Evolutionary conservation across 305 asterid species (phyloP).

Genomic region (Fraxinus greggii): DNA sequence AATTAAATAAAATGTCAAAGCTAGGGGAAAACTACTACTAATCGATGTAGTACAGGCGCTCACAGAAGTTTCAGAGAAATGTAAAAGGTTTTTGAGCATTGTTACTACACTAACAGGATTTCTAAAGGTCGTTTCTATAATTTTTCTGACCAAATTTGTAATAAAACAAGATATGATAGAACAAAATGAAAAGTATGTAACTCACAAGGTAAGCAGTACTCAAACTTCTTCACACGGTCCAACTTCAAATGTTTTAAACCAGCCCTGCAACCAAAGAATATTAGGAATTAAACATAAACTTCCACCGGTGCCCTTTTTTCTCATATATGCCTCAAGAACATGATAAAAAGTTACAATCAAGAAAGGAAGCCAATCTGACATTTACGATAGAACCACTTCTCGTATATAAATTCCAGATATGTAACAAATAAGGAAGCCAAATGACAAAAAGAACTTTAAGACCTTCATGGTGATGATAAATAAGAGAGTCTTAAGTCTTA

Average conservation of each 20-base stretch:
- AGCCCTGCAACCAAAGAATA: conserved; percentile 55
- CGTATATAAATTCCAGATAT: neutral
- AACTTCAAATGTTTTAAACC: conserved; percentile 76
- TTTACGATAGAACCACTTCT: neutral
- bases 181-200: conserved; percentile 19
- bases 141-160: neutral
- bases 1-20: neutral
- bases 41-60: neutral
- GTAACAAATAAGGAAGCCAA: neutral
- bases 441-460: neutral
- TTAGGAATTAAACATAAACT: conserved; percentile 16
- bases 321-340: neutral
- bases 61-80: neutral
- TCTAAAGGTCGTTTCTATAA: neutral
- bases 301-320: neutral
- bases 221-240: conserved; percentile 80
- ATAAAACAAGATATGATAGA: neutral
- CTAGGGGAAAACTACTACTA: neutral
- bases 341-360: neutral
- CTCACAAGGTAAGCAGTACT: conserved; percentile 94
- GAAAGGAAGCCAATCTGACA: neutral
- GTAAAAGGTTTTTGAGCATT: neutral
- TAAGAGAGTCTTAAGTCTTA: neutral
- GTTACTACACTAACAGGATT: neutral
- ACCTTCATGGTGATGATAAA: neutral